Evolutionary conservation across 2,329 filamentous ascomycete species (phyloP).

Genomic region (Pleurostoma richardsiae): DNA sequence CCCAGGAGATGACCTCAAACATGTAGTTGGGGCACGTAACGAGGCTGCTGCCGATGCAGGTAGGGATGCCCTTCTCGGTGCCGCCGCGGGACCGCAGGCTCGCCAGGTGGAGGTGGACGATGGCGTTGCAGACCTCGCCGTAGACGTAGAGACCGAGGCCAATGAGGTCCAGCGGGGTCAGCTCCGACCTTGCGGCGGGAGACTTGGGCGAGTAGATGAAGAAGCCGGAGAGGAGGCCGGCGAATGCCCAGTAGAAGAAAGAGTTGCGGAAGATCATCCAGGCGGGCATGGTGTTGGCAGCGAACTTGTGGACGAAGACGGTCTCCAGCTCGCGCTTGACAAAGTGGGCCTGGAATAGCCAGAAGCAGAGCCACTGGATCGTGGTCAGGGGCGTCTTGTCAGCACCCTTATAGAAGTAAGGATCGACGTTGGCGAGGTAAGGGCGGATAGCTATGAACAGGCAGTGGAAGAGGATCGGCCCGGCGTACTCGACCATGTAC

Average conservation of each 20-base stretch:
- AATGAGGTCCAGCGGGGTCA: conserved; percentile 52
- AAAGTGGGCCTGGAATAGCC: conserved; percentile 78
- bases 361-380: conserved; percentile 69
- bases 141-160: conserved; percentile 70
- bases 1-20: conserved; percentile 85
- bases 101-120: conserved; percentile 74
- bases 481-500: conserved; percentile 92
- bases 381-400: conserved; percentile 48
- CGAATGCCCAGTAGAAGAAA: conserved; percentile 85
- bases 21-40: conserved; percentile 98
- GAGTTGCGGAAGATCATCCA: conserved; percentile 93
- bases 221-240: conserved; percentile 75
- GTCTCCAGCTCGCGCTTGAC: conserved; percentile 94
- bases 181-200: conserved; percentile 51
- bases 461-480: conserved; percentile 83
- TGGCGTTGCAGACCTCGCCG: conserved; percentile 75
- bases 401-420: conserved; percentile 35
- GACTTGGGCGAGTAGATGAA: conserved; percentile 78
- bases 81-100: conserved; percentile 72
- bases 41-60: conserved; percentile 74
- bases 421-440: conserved; percentile 57
- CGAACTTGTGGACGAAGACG: conserved; percentile 91
- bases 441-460: conserved; percentile 68
- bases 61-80: conserved; percentile 83
- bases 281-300: conserved; percentile 86